These are phyloP conservation scores for Aspergillus latus DNA, from an alignment of 2,329 filamentous ascomycete species.

Conservation along the genomic window DNA sequence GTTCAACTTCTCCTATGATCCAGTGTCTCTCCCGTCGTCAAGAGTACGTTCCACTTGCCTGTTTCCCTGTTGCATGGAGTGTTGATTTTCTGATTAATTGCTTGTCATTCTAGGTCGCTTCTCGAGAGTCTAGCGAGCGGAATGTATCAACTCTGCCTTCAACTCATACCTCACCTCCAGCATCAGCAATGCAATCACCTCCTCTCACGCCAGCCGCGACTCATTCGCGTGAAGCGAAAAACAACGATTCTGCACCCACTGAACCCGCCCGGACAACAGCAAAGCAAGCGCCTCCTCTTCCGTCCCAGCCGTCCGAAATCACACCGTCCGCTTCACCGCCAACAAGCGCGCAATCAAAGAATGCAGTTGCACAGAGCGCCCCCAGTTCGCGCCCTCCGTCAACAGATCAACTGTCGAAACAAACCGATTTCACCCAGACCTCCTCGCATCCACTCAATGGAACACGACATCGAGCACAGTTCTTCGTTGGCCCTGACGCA, in stretches of 20 bases:
- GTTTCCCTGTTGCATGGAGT: not conserved
- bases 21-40: slow-evolving; percentile 73
- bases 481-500: slow-evolving; percentile 59
- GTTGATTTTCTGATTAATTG: slow-evolving; percentile 1
- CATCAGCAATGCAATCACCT: slow-evolving; percentile 77
- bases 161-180: slow-evolving; percentile 65
- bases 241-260: slow-evolving; percentile 26
- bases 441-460: slow-evolving; percentile 46
- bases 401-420: slow-evolving; percentile 43
- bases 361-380: slow-evolving; percentile 33
- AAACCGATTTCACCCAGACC: slow-evolving; percentile 46
- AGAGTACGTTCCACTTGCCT: slow-evolving; percentile 37
- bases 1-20: slow-evolving; percentile 85
- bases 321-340: slow-evolving; percentile 57
- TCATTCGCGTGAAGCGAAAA: slow-evolving; percentile 54
- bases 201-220: slow-evolving; percentile 85
- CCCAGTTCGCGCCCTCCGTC: slow-evolving; percentile 43
- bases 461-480: slow-evolving; percentile 53
- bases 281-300: slow-evolving; percentile 28
- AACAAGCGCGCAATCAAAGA: slow-evolving; percentile 35
- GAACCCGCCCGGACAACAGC: slow-evolving; percentile 33
- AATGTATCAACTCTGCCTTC: slow-evolving; percentile 65
- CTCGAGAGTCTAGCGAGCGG: slow-evolving; percentile 60
- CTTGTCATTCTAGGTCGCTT: slow-evolving; percentile 38
- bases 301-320: slow-evolving; percentile 40